Evolutionary conservation across 2,329 filamentous ascomycete species (phyloP).

Genomic region (Alternaria conjuncta): DNA sequence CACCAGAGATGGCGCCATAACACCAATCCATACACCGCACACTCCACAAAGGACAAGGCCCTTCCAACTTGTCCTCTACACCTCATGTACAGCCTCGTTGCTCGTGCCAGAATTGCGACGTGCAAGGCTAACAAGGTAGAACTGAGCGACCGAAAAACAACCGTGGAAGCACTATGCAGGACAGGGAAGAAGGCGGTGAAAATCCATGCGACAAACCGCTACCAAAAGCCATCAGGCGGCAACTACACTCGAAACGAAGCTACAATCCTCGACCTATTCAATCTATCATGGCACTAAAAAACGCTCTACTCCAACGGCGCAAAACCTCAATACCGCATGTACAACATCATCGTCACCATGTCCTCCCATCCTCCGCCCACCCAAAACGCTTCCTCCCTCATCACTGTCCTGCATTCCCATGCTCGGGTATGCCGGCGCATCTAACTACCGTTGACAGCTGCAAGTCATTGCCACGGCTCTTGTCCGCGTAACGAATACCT

Average conservation of each 20-base stretch:
- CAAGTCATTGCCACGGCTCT: neutral
- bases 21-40: neutral
- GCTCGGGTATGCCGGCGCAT: neutral
- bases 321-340: neutral
- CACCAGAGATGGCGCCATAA: neutral
- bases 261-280: fast-evolving
- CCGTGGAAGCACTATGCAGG: neutral
- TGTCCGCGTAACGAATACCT: too few relatives aligned
- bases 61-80: neutral
- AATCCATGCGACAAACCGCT: neutral
- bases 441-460: neutral
- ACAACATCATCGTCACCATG: neutral
- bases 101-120: neutral
- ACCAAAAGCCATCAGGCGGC: neutral
- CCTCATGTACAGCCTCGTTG: neutral
- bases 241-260: neutral
- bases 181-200: neutral
- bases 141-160: neutral
- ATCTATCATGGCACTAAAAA: neutral
- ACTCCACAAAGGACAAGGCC: neutral
- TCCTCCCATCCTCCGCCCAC: neutral
- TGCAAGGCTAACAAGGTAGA: neutral
- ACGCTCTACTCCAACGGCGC: neutral
- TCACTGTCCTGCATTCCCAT: neutral
- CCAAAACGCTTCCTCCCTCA: neutral